Conservation (phyloP, 306 rosid species). For the Fragaria ananassa region DNA sequence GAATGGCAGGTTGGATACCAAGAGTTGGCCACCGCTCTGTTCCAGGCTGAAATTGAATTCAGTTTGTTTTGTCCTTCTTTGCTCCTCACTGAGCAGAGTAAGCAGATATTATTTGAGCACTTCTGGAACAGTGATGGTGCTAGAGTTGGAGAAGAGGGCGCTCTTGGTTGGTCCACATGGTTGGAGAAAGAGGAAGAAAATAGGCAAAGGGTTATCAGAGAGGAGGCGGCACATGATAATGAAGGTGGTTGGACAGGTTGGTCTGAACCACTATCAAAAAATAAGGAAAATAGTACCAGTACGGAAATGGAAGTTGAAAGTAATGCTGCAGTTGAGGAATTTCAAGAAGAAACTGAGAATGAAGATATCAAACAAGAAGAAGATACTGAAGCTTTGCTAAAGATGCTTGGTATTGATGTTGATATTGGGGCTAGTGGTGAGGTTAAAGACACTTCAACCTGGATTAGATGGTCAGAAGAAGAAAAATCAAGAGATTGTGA, state of each 20-base stretch:
- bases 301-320: constrained; percentile 34
- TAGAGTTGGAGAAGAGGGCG: constrained; percentile 94
- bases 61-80: constrained; percentile 88
- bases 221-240: constrained; percentile 48
- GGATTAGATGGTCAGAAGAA: constrained; percentile 89
- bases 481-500: constrained; percentile 78
- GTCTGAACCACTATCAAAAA: constrained; percentile 67
- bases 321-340: constrained; percentile 46
- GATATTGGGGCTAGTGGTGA: constrained; percentile 58
- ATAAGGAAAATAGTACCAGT: constrained; percentile 28
- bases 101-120: constrained; percentile 77
- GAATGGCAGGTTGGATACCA: constrained; percentile 96
- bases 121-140: constrained; percentile 78
- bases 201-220: constrained; percentile 61
- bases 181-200: constrained; percentile 91
- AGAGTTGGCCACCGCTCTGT: constrained; percentile 83
- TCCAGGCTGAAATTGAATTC: constrained; percentile 97
- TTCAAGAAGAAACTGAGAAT: constrained; percentile 49
- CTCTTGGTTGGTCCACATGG: constrained; percentile 92
- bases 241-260: constrained; percentile 98
- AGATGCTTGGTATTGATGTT: constrained; percentile 75
- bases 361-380: constrained; percentile 56
- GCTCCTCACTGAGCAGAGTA: constrained; percentile 70
- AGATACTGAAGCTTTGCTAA: constrained; percentile 75
- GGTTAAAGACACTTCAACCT: constrained; percentile 62